phyloP scores from a whole-genome alignment of 805 yeast species.

The Ogataea minuta region DNA sequence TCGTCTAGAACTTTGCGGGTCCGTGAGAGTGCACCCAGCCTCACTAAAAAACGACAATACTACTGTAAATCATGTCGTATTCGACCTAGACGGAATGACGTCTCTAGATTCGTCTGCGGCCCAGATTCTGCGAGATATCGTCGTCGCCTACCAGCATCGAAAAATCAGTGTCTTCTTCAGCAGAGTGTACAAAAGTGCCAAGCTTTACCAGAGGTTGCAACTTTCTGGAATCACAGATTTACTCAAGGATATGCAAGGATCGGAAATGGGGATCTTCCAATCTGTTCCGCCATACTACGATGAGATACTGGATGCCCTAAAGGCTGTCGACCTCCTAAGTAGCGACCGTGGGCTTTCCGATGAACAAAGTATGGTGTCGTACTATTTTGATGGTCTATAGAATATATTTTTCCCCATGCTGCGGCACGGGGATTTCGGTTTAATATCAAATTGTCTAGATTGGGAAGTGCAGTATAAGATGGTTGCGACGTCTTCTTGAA shows the following conservation, averaged over 20 bases:
- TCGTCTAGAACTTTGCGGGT: slow-evolving; percentile 75
- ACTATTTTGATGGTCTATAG: slow-evolving; percentile 5
- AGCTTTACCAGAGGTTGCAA: slow-evolving; percentile 48
- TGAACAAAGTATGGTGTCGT: slow-evolving; percentile 16
- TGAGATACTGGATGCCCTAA: slow-evolving; percentile 58
- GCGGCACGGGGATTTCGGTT: slow-evolving; percentile 10
- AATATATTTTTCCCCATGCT: background rate
- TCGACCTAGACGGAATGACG: slow-evolving; percentile 82
- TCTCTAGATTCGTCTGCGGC: slow-evolving; percentile 78
- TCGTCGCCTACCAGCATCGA: slow-evolving; percentile 52
- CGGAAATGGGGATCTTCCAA: slow-evolving; percentile 32
- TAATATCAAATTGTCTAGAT: background rate
- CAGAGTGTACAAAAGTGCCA: slow-evolving; percentile 49
- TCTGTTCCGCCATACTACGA: slow-evolving; percentile 42
- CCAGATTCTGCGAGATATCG: slow-evolving; percentile 63
- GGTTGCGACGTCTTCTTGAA: background rate
- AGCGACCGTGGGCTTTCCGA: slow-evolving; percentile 21
- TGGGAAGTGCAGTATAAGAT: slow-evolving; percentile 1
- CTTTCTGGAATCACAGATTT: slow-evolving; percentile 54
- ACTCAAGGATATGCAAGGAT: slow-evolving; percentile 25
- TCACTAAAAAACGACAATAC: slow-evolving; percentile 31
- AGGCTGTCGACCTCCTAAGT: slow-evolving; percentile 40
- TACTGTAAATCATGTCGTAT: slow-evolving; percentile 53
- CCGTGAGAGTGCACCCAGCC: slow-evolving; percentile 74
- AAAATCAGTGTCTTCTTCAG: slow-evolving; percentile 58